phyloP scores from a whole-genome alignment of 148 eudicot species.

The Camellia lanceoleosa region DNA sequence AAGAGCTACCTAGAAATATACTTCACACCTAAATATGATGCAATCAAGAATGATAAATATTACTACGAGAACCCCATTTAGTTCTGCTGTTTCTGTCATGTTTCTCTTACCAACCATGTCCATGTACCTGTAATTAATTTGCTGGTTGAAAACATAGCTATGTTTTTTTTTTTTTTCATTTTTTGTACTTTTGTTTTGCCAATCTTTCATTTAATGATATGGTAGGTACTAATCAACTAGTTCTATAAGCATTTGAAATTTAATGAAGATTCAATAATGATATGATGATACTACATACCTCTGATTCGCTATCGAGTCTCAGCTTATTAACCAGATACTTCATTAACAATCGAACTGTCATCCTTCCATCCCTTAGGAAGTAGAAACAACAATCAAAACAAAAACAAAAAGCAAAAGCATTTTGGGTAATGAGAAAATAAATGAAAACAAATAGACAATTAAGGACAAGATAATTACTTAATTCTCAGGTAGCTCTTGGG shows the following conservation, averaged over 20 bases:
- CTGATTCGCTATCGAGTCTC: slow-evolving; percentile 70
- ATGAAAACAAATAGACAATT: not conserved
- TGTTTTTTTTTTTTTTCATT: not conserved
- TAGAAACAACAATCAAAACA: not conserved
- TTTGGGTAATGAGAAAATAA: not conserved
- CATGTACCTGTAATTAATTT: not conserved
- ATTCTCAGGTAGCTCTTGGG: slow-evolving; percentile 76
- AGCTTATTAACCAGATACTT: slow-evolving; percentile 85
- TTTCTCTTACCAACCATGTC: slow-evolving; percentile 24
- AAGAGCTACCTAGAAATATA: slow-evolving; percentile 23
- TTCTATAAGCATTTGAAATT: not conserved
- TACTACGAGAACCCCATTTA: slow-evolving; percentile 12
- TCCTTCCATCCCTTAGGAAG: slow-evolving; percentile 55
- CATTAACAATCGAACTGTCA: slow-evolving; percentile 68
- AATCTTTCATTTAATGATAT: not conserved
- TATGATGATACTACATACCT: slow-evolving; percentile 39
- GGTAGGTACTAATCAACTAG: not conserved
- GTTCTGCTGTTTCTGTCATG: slow-evolving; percentile 33
- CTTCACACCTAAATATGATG: slow-evolving; percentile 39
- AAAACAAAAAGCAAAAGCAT: not conserved
- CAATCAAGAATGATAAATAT: not conserved
- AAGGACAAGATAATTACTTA: slow-evolving; percentile 37
- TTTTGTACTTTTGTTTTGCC: not conserved
- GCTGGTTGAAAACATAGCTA: not conserved
- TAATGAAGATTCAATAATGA: not conserved